Evolutionary conservation across 768 basidiomycete species (phyloP).

Genomic region (Auricularia auricula-judae): DNA sequence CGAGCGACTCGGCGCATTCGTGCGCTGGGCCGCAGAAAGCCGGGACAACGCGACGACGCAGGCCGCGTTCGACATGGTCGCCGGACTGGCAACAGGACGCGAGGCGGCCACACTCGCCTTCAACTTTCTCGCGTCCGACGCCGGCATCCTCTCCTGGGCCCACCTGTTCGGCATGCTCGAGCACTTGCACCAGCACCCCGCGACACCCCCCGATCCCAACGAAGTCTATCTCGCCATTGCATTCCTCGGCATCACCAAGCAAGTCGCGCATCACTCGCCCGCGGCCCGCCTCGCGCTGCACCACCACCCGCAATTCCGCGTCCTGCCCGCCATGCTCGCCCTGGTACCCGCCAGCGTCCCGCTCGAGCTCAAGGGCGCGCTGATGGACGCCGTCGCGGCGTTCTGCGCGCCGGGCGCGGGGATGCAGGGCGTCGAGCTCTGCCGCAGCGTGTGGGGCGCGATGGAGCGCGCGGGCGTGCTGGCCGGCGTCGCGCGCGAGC

Average conservation of each 20-base stretch:
- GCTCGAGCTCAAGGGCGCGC: constrained; percentile 78
- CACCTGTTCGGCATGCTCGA: constrained; percentile 66
- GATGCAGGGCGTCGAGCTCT: constrained; percentile 60
- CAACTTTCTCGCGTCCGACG: constrained; percentile 62
- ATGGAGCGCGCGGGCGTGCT: constrained; percentile 81
- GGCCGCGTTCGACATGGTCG: constrained; percentile 81
- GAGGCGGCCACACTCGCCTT: constrained; percentile 79
- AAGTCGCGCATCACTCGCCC: constrained; percentile 63
- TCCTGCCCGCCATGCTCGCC: constrained; percentile 67
- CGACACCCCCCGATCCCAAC: constrained; percentile 10
- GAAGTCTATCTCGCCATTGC: constrained; percentile 66
- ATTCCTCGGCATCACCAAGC: constrained; percentile 69
- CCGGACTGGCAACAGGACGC: constrained; percentile 72
- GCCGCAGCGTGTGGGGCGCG: constrained; percentile 68
- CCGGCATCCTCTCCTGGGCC: constrained; percentile 65
- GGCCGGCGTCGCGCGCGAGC: constrained; percentile 73
- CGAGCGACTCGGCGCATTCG: constrained; percentile 40
- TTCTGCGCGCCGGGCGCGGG: constrained; percentile 80
- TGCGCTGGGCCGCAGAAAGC: constrained; percentile 81
- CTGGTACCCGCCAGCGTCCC: constrained; percentile 75
- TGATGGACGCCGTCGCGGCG: constrained; percentile 70
- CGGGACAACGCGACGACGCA: constrained; percentile 64
- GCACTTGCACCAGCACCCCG: constrained; percentile 27
- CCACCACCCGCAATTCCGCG: constrained; percentile 67
- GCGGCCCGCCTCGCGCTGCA: constrained; percentile 70